Evolutionary conservation across 106 monocot genomes (phyloP).

Genomic region (Allium sativum): DNA sequence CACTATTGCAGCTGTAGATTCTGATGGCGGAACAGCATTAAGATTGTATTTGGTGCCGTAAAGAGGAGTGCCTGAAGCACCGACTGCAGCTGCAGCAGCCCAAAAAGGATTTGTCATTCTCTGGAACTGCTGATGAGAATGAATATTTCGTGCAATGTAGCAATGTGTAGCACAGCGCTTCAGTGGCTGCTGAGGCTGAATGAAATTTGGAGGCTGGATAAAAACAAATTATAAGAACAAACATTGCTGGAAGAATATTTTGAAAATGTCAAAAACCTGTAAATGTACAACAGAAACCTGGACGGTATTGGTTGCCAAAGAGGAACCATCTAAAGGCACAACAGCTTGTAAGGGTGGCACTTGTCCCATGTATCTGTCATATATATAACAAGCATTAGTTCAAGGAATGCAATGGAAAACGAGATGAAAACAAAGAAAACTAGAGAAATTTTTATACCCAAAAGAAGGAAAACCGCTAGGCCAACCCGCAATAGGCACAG

Average conservation of each 20-base stretch:
- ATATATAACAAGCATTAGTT: background rate
- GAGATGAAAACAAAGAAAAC: background rate
- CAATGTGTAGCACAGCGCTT: constrained; percentile 79
- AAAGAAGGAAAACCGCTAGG: constrained; percentile 61
- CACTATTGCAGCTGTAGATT: constrained; percentile 21
- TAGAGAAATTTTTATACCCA: constrained; percentile 38
- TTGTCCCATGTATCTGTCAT: constrained; percentile 67
- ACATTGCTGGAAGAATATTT: too few species aligned
- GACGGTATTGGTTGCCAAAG: background rate
- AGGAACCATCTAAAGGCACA: constrained; percentile 37
- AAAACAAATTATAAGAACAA: background rate
- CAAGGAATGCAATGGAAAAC: background rate
- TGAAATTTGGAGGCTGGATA: constrained; percentile 22
- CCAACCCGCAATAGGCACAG: constrained; percentile 52
- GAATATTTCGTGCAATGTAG: constrained; percentile 76
- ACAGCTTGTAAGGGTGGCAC: constrained; percentile 49
- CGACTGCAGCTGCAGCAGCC: constrained; percentile 30
- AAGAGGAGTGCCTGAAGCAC: constrained; percentile 17
- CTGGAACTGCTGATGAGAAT: constrained; percentile 57
- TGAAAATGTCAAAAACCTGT: too few species aligned
- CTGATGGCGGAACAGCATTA: constrained; percentile 44
- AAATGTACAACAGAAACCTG: background rate
- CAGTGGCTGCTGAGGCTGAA: constrained; percentile 24
- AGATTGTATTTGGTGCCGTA: constrained; percentile 64
- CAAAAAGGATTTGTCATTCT: constrained; percentile 51